phyloP scores from a whole-genome alignment of 2,329 filamentous ascomycete genomes.

The Meredithiella fracta region DNA sequence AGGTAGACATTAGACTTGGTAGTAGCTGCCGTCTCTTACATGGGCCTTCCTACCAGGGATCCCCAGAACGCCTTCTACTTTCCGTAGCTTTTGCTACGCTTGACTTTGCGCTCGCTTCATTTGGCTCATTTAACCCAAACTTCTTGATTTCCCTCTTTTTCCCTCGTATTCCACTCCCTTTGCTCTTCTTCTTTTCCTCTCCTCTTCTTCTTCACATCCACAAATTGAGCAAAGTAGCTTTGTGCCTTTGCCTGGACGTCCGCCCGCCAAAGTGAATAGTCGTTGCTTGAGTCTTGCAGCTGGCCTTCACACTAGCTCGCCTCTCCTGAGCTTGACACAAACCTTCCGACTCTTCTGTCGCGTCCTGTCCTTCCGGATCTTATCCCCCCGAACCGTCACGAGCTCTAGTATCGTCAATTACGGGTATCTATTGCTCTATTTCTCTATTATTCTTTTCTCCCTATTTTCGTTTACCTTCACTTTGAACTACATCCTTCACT shows the following conservation, averaged over 20 bases:
- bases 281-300: constrained; percentile 7
- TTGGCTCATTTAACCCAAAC: constrained; percentile 4
- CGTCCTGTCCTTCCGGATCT: constrained; percentile 14
- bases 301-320: constrained; percentile 12
- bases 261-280: constrained; percentile 1
- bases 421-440: neutral
- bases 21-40: constrained; percentile 4
- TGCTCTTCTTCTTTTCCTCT: constrained; percentile 14
- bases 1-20: neutral
- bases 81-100: constrained; percentile 6
- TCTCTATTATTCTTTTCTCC: neutral
- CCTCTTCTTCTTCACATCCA: constrained; percentile 7
- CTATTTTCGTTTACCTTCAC: neutral
- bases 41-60: neutral
- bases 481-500: neutral
- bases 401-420: too few relatives aligned
- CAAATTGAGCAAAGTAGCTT: neutral
- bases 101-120: constrained; percentile 14
- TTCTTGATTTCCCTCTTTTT: constrained; percentile 9
- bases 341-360: neutral
- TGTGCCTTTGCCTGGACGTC: constrained; percentile 6
- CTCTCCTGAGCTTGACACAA: neutral
- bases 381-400: neutral
- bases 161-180: constrained; percentile 10
- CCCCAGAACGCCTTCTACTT: constrained; percentile 2